These are phyloP conservation scores for Trifolium repens DNA, from an alignment of 306 rosid genomes.

Conservation along the genomic window DNA sequence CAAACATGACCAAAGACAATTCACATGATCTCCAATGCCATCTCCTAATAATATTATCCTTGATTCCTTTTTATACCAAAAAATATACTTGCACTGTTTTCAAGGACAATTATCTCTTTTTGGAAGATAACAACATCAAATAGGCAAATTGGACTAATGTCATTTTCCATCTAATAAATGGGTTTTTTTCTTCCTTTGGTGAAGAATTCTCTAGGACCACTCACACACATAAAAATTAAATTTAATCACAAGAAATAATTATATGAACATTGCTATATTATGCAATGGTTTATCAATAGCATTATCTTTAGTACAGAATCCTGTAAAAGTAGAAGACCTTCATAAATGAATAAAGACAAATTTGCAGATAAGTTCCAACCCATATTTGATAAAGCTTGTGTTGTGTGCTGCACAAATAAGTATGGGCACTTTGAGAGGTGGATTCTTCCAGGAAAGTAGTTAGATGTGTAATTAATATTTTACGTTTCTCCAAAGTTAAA, in stretches of 20 bases:
- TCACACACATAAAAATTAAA: constrained; percentile 1
- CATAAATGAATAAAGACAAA: constrained; percentile 63
- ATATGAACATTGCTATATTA: not conserved
- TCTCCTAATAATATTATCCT: constrained; percentile 19
- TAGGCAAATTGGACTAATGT: constrained; percentile 31
- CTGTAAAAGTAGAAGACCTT: constrained; percentile 47
- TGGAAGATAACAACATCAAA: constrained; percentile 16
- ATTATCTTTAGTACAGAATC: constrained; percentile 49
- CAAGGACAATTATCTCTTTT: not conserved
- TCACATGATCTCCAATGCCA: constrained; percentile 37
- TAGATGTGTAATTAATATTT: constrained; percentile 30
- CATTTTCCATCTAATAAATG: constrained; percentile 30
- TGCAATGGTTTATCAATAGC: constrained; percentile 50
- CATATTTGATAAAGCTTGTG: constrained; percentile 27
- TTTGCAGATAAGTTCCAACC: constrained; percentile 48
- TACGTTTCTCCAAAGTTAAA: constrained; percentile 16
- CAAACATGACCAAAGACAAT: constrained; percentile 29
- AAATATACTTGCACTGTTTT: constrained; percentile 18
- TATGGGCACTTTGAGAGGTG: constrained; percentile 50
- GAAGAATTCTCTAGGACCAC: constrained; percentile 34
- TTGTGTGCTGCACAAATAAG: constrained; percentile 42
- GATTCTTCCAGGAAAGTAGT: constrained; percentile 33
- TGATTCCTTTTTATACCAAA: constrained; percentile 29
- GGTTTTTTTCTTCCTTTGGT: constrained; percentile 23
- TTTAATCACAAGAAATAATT: constrained; percentile 31